A percentile compares a stretch with the other conserved stretches of the same genome.
Evolutionary conservation across 2,329 filamentous ascomycete genomes (phyloP).

Genomic region (Fusarium compactum): DNA sequence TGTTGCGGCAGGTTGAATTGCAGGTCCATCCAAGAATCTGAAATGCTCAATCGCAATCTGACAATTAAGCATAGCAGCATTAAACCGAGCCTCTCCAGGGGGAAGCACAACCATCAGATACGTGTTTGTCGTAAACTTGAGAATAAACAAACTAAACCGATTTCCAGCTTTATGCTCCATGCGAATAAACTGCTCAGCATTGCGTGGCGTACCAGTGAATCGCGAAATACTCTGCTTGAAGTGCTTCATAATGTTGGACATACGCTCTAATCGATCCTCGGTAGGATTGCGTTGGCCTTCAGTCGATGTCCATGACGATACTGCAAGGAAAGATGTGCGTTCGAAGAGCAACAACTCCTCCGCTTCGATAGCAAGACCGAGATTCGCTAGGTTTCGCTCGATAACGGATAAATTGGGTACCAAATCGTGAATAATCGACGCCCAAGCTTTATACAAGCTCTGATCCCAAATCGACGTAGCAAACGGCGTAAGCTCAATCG

Average conservation of each 20-base stretch:
- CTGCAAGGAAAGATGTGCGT: conserved; percentile 93
- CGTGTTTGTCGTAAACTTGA: conserved; percentile 96
- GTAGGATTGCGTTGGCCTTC: conserved; percentile 85
- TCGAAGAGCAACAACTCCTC: conserved; percentile 96
- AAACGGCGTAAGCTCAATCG: conserved; percentile 83
- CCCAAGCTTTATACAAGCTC: conserved; percentile 97
- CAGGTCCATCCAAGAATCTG: conserved; percentile 70
- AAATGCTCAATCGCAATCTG: conserved; percentile 88
- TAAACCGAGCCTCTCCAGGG: conserved; percentile 91
- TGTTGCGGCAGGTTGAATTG: conserved; percentile 30
- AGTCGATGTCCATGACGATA: conserved; percentile 88
- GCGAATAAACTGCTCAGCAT: conserved; percentile 82
- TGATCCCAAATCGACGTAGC: conserved; percentile 99
- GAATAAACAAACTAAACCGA: conserved; percentile 92
- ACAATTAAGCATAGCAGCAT: conserved; percentile 90
- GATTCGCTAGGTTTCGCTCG: conserved; percentile 83
- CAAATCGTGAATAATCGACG: conserved; percentile 95
- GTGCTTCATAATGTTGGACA: conserved; percentile 97
- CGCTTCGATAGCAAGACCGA: conserved; percentile 88
- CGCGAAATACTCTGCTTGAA: conserved; percentile 89
- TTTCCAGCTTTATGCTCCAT: conserved; percentile 83
- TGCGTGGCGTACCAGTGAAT: conserved; percentile 83
- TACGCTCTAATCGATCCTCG: conserved; percentile 90
- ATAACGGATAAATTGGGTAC: conserved; percentile 94
- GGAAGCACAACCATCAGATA: conserved; percentile 94